These are phyloP conservation scores for Zea mays DNA, from an alignment of 176 grass and related monocot genomes.

Conservation along the genomic window Zm-B73-REFERENCE-NAM-5.0 NC_050100.1:91878501-91879000, in stretches of 20 bases:
- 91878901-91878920: constrained; percentile 26
- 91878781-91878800: neutral
- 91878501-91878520: neutral
- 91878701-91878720: neutral
- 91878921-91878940: constrained; percentile 4
- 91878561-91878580: neutral
- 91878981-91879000: constrained; percentile 66
- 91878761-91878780: neutral
- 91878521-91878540: neutral
- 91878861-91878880: neutral
- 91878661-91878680: neutral
- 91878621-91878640: neutral
- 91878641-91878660: constrained; percentile 2
- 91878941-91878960: constrained; percentile 83
- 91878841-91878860: neutral
- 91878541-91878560: neutral
- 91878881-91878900: neutral
- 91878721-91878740: neutral
- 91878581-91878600: neutral
- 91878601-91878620: neutral
- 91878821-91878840: neutral
- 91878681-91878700: neutral
- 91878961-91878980: constrained; percentile 70
- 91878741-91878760: neutral
- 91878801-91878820: neutral